A percentile compares a stretch with the other conserved stretches of the same genome.
These are phyloP conservation scores for Erythrobasidium hasegawianum DNA, from an alignment of 1,284 basidiomycete species.

Conservation along the genomic window DNA sequence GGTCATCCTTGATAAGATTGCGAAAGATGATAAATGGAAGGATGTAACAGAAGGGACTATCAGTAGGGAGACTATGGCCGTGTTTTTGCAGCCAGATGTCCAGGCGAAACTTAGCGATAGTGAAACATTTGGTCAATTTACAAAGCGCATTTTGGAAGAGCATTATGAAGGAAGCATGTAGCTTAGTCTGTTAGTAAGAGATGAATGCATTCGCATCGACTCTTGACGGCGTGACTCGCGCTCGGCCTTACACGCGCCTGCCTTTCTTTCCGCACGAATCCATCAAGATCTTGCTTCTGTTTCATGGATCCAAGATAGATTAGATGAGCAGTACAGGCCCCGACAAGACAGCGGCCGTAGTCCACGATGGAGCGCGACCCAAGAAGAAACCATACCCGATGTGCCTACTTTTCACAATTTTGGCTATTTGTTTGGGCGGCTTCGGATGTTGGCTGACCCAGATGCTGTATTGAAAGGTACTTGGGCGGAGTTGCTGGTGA, in stretches of 20 bases:
- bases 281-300: neutral
- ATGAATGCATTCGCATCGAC: neutral
- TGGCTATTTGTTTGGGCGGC: neutral
- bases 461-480: slow-evolving; percentile 10
- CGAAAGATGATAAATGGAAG: slow-evolving; percentile 51
- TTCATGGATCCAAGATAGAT: slow-evolving; percentile 1
- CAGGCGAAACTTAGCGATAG: slow-evolving; percentile 64
- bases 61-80: slow-evolving; percentile 52
- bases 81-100: slow-evolving; percentile 89
- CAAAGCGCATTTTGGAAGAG: slow-evolving; percentile 70
- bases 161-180: slow-evolving; percentile 59
- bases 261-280: neutral
- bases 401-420: neutral
- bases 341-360: slow-evolving; percentile 15
- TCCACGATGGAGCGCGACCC: neutral
- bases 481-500: slow-evolving; percentile 30
- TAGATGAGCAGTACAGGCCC: slow-evolving; percentile 26
- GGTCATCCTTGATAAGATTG: slow-evolving; percentile 42
- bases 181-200: neutral
- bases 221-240: too few species aligned
- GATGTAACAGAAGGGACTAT: slow-evolving; percentile 70
- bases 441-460: neutral
- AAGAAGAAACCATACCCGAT: slow-evolving; percentile 32
- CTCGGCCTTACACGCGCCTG: neutral
- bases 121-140: slow-evolving; percentile 83